phyloP scores from a whole-genome alignment of 805 yeast genomes.

The Ogataea neopini region DNA sequence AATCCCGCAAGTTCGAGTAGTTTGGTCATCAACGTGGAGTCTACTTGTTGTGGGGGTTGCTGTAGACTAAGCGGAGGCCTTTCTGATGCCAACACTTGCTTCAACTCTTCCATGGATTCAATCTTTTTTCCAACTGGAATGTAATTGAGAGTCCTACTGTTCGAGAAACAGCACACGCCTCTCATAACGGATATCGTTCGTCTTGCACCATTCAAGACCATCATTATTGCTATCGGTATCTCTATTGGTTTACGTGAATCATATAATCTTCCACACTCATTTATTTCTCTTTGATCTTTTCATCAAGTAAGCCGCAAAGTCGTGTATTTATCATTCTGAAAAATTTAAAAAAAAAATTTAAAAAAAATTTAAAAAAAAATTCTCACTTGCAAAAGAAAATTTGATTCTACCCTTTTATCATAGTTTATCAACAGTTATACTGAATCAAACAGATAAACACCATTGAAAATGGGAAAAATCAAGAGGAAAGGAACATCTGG shows the following conservation, averaged over 20 bases:
- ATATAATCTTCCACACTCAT: no score
- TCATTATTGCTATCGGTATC: no score
- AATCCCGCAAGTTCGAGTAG: conserved; percentile 53
- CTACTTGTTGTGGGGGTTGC: conserved; percentile 10
- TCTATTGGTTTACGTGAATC: no score
- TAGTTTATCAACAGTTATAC: background rate
- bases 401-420: conserved; percentile 13
- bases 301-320: conserved; percentile 5
- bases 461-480: conserved; percentile 53
- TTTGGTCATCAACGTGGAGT: conserved; percentile 27
- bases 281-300: no score
- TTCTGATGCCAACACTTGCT: conserved; percentile 16
- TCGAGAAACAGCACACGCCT: no score
- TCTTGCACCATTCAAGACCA: no score
- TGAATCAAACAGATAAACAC: background rate
- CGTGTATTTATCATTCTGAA: conserved; percentile 16
- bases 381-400: conserved; percentile 14
- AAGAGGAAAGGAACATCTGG: conserved; percentile 85
- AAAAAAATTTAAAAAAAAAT: conserved; percentile 14
- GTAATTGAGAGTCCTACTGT: no score
- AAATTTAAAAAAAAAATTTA: background rate
- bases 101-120: conserved; percentile 26
- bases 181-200: no score
- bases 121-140: background rate
- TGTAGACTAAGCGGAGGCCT: conserved; percentile 6